phyloP scores from a whole-genome alignment of 441 rosid species.

The Eutrema salsugineum region DNA sequence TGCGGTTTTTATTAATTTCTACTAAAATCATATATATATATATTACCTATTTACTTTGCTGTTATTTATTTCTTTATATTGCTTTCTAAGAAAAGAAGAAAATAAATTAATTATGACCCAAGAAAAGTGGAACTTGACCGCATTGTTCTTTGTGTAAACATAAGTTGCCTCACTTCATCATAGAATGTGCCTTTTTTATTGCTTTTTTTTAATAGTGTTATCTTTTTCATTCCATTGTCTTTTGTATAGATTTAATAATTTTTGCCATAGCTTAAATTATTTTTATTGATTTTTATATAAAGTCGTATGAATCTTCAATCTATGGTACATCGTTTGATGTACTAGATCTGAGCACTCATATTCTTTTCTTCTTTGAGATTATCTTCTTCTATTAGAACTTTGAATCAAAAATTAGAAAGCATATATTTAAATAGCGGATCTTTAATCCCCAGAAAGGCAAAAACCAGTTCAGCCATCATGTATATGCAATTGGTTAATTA shows the following conservation, averaged over 20 bases:
- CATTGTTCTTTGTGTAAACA: slow-evolving; percentile 38
- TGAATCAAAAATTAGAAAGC: background rate
- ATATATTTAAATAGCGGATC: too few species aligned
- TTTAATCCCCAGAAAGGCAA: background rate
- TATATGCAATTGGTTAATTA: background rate
- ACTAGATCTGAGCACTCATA: background rate
- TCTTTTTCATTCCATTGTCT: slow-evolving; percentile 27
- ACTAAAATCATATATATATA: slow-evolving; percentile 8
- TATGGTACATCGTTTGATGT: background rate
- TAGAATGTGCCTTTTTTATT: slow-evolving; percentile 19
- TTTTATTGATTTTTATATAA: background rate
- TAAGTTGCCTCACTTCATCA: slow-evolving; percentile 32
- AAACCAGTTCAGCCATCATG: background rate
- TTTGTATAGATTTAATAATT: background rate
- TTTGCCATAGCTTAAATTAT: background rate
- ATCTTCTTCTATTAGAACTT: background rate
- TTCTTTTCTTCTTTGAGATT: background rate
- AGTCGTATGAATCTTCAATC: background rate
- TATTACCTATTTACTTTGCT: background rate
- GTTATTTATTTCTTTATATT: background rate
- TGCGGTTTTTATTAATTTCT: background rate
- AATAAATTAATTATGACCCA: slow-evolving; percentile 22
- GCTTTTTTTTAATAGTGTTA: slow-evolving; percentile 24
- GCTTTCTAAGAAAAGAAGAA: slow-evolving; percentile 11
- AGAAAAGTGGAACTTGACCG: slow-evolving; percentile 38